phyloP scores from a whole-genome alignment of 257 asterid genomes.

The Solanum sparsipilum region DNA sequence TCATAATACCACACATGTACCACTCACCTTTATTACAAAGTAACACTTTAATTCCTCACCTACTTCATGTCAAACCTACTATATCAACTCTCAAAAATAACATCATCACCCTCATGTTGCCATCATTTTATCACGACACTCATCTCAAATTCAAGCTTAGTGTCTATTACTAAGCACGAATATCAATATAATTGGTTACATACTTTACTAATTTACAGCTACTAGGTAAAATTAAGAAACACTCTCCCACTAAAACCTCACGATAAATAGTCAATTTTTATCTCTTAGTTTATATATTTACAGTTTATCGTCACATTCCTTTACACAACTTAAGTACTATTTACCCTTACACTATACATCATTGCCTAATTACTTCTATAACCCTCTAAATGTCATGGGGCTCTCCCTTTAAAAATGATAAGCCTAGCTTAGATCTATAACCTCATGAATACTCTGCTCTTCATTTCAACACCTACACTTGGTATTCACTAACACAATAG shows the following conservation, averaged over 20 bases:
- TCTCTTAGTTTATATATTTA: neutral
- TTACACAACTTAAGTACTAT: neutral
- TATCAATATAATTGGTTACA: neutral
- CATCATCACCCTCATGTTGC: neutral
- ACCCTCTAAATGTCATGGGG: too few relatives aligned
- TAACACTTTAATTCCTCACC: too few relatives aligned
- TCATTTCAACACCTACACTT: too few relatives aligned
- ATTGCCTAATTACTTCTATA: too few relatives aligned
- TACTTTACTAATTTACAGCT: neutral
- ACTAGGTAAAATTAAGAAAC: neutral
- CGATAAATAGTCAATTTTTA: neutral
- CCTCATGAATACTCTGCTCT: too few relatives aligned
- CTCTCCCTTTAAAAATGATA: too few relatives aligned
- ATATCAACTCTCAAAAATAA: too few relatives aligned
- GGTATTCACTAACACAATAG: too few relatives aligned
- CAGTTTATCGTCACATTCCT: neutral
- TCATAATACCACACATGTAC: neutral
- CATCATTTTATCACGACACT: neutral
- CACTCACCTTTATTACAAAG: neutral
- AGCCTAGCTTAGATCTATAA: too few relatives aligned
- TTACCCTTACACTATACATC: too few relatives aligned
- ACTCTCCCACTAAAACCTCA: neutral
- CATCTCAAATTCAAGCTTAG: neutral
- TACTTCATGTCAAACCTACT: neutral
- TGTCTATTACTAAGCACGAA: neutral